Conservation (phyloP, 805 yeast species). For the Tetrapisispora arboricola region DNA sequence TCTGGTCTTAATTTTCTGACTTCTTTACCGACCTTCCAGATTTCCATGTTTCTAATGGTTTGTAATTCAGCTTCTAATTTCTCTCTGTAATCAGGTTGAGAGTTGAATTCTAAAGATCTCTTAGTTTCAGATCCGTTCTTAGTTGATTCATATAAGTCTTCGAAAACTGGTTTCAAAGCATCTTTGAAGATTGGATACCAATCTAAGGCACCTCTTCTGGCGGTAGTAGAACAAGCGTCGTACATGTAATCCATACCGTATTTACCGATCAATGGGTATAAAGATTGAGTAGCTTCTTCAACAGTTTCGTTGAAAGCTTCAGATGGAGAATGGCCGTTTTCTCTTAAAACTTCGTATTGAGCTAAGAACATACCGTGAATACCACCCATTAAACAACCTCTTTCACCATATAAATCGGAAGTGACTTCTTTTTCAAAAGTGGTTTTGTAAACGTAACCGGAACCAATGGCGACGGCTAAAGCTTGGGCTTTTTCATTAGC, state of each 20-base stretch:
- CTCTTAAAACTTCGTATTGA: conserved; percentile 98
- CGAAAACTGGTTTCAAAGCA: conserved; percentile 96
- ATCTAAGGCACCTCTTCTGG: conserved; percentile 99
- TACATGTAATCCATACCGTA: conserved; percentile 99
- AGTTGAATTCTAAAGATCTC: conserved; percentile 97
- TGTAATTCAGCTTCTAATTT: conserved; percentile 89
- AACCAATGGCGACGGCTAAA: conserved; percentile 96
- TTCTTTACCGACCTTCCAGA: conserved; percentile 99
- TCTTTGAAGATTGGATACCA: conserved; percentile 99
- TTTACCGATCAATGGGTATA: conserved; percentile 97
- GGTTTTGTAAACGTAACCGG: conserved; percentile 99
- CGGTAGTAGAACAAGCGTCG: conserved; percentile 99
- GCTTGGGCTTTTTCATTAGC: conserved; percentile 99
- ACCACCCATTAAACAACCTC: conserved; percentile 99
- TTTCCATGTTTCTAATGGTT: conserved; percentile 93
- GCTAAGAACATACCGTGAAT: conserved; percentile 99
- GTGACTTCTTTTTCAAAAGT: conserved; percentile 98
- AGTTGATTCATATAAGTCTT: conserved; percentile 89
- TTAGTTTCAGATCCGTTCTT: conserved; percentile 95
- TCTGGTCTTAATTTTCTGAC: conserved; percentile 99
- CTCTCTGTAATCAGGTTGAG: conserved; percentile 95
- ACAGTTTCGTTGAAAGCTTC: conserved; percentile 99
- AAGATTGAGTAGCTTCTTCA: conserved; percentile 99
- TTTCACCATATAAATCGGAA: conserved; percentile 99
- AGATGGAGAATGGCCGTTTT: conserved; percentile 98